Base-by-base conservation (phyloP, 306 rosid genomes). In the Cicer arietinum region DNA sequence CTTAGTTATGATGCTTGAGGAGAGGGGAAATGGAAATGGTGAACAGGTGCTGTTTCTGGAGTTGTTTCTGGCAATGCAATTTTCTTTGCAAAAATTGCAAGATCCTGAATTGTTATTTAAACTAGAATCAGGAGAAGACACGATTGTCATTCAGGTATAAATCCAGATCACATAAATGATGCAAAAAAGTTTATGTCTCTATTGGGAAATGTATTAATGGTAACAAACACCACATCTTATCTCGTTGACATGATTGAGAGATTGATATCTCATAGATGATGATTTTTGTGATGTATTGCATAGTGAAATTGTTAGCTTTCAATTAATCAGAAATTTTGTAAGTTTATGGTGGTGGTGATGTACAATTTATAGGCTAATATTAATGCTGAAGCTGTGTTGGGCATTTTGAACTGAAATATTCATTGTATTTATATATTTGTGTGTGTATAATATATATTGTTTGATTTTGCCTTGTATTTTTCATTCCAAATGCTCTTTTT, bases 71-170 rank as follows among this genome's bases (percentile, higher is more conserved):
- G 92, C 89, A 64, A 75, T 89, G 86, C 95, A 82, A 14, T 86
- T 91, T 83, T 83, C 84, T 35, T 65, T 85, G 78, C 90, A 87
- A 52, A 94, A 87, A 82, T 82, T 94, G 84, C 91, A 90, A 79
- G 97, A 86, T 85, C 98, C 98, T 35, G 94, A 91, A 62, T 84
- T 94, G 75, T 75, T 82, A 7, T 85, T 90, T 60, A 85, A 80
- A 82, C 79, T 88, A 70, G 84, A 86, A 77, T 89, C 91, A 3
- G 85, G 82, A 77, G 88, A 88, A 77, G 86, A 86, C 80, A 74
- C 74, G 0, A 86, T 78, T 60, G 81, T 54, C 73, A 85, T 94
- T 83, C 98, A 94, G 98, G 98, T 94, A 77, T 66, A 39, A 56
- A 77, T 84, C 53, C 69, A 14, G 8, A 73, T 69, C 62, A 13